Base-by-base conservation (phyloP, 1,284 basidiomycete species). In the Apiotrichum domesticum region DNA sequence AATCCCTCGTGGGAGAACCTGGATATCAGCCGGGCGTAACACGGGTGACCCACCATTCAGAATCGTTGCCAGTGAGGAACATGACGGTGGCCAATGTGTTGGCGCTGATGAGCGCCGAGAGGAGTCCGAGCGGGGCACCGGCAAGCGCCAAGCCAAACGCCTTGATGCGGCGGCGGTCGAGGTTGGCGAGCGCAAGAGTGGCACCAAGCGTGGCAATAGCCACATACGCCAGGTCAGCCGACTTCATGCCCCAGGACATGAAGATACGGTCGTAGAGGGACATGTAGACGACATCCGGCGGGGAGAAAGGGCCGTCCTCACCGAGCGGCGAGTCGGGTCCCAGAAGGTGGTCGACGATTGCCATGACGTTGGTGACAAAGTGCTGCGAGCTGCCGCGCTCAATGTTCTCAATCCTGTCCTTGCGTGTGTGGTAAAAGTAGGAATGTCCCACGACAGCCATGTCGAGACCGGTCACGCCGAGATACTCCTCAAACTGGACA, bases 401-500 rank as follows among this genome's bases (percentile, higher is more conserved):
- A 51, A 75, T 69, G 57, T 69, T 58, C 7, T 58, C 58, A 34
- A 68, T 39, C 2, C 55, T 61, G 51, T 75, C 73, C 53, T 87
- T 87, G 55, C 87, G 85, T 75, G 90, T 95, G 74, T 95, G 91
- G 72, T 95, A 96, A 57, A 93, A 80, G 72, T 98, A 98, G 62
- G 69, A 63, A 54, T 96, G 91, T 21, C 91, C 90, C 10, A 97
- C 87, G 39, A 98, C 80, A 0, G 95, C 95, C 84, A 97, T 93
- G 72, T 93, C 91, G 35, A 93, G 76, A 21, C 91, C 91, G 0
- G 88, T 87, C 14, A 92, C 84, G 64, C 87, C 87, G 39, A 96
- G 80, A 72, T 98, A 98, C 62, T 88, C 79, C 67, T 93, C 88
- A 64, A 98, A 98, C 69, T 98, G 94, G 37, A 90, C 84, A 67